Evolutionary conservation across 1,284 basidiomycete genomes (phyloP).

Genomic region (Macrocystidia cucumis): DNA sequence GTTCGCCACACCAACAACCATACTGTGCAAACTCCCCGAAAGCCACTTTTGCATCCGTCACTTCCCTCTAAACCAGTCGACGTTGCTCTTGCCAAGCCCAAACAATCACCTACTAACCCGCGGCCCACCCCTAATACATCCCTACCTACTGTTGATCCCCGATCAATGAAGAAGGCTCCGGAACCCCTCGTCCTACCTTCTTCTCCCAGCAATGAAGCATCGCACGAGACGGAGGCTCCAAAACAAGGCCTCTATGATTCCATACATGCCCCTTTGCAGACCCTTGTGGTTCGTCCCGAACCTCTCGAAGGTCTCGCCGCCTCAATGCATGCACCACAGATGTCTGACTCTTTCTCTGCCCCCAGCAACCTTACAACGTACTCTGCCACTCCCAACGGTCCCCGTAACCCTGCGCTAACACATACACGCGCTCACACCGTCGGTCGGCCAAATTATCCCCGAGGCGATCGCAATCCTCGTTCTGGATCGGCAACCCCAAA

Average conservation of each 20-base stretch:
- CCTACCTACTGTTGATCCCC: too few species aligned
- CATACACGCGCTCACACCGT: conserved; percentile 50
- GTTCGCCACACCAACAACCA: conserved; percentile 7
- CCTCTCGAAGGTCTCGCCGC: conserved; percentile 20
- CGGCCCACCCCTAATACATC: too few species aligned
- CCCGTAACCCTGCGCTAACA: conserved; percentile 22
- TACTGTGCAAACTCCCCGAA: conserved; percentile 10
- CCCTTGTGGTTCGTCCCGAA: conserved; percentile 13
- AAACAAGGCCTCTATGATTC: conserved; percentile 10
- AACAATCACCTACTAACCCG: too few species aligned
- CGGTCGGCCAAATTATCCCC: conserved; percentile 27
- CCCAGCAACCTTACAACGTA: conserved; percentile 24
- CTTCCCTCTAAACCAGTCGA: conserved; percentile 38
- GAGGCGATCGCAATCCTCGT: conserved; percentile 20
- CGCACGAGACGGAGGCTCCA: neutral
- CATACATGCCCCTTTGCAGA: conserved; percentile 12
- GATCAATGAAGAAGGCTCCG: neutral
- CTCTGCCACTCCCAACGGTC: conserved; percentile 13
- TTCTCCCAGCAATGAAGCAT: neutral
- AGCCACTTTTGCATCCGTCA: conserved; percentile 33
- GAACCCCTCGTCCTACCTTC: neutral
- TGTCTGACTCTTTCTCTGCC: conserved; percentile 22
- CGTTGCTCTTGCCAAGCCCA: too few species aligned
- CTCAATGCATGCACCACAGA: conserved; percentile 42
- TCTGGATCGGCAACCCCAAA: conserved; percentile 32